A percentile compares a stretch with the other conserved stretches of the same genome.
Conservation (phyloP, 129 eudicot species). For the Daucus carota region DNA sequence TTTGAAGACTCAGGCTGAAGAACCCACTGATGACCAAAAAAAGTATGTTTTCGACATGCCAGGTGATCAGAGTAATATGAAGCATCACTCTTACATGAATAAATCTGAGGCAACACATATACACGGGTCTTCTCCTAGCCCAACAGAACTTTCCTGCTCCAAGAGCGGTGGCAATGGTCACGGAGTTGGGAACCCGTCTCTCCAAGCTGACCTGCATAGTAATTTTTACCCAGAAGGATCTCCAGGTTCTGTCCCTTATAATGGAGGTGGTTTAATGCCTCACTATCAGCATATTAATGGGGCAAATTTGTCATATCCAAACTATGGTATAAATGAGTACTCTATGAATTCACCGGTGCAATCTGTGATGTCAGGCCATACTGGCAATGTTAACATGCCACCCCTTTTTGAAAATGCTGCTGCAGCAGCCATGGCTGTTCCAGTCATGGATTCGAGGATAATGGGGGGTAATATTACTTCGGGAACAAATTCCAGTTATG, state of each 20-base stretch:
- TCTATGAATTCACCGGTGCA: constrained; percentile 41
- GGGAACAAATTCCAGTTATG: constrained; percentile 24
- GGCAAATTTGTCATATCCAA: constrained; percentile 48
- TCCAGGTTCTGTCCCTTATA: constrained; percentile 24
- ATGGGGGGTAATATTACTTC: constrained; percentile 31
- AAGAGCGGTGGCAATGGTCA: constrained; percentile 20
- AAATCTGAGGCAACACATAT: constrained; percentile 25
- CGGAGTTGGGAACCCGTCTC: constrained; percentile 18
- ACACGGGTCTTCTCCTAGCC: constrained; percentile 25
- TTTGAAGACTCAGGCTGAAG: constrained; percentile 31
- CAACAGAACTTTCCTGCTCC: constrained; percentile 15
- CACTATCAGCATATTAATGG: constrained; percentile 57
- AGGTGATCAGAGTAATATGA: constrained; percentile 29
- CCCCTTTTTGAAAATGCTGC: constrained; percentile 90
- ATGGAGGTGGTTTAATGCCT: constrained; percentile 41
- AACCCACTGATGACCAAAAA: constrained; percentile 37
- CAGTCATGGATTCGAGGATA: constrained; percentile 65
- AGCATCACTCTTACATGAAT: constrained; percentile 34
- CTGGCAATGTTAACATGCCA: constrained; percentile 55
- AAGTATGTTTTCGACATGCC: constrained; percentile 41
- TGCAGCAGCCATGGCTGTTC: constrained; percentile 61
- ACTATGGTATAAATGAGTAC: constrained; percentile 56
- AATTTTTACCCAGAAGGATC: constrained; percentile 47
- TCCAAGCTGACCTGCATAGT: constrained; percentile 30
- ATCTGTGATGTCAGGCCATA: constrained; percentile 53